phyloP scores from a whole-genome alignment of 1,139 yeast species.

The Hansenula lynferdii region DNA sequence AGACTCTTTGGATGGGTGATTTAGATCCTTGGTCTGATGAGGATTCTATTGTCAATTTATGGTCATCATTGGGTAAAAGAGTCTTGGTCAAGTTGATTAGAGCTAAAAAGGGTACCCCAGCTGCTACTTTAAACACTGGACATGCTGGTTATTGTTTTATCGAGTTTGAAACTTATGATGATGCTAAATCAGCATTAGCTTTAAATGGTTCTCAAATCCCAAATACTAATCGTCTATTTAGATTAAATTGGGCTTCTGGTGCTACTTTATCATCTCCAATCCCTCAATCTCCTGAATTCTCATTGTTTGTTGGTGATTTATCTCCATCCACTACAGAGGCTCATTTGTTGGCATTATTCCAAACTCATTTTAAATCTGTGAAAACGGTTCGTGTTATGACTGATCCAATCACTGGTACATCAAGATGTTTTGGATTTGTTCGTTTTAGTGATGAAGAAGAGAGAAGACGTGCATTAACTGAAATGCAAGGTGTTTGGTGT shows the following conservation, averaged over 20 bases:
- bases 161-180: constrained; percentile 57
- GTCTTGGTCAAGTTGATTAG: constrained; percentile 48
- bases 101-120: constrained; percentile 34
- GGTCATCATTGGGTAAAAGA: constrained; percentile 40
- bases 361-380: constrained; percentile 55
- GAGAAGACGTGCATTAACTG: constrained; percentile 57
- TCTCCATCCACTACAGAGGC: constrained; percentile 73
- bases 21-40: constrained; percentile 74
- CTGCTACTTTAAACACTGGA: constrained; percentile 27
- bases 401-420: constrained; percentile 68
- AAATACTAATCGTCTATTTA: constrained; percentile 54
- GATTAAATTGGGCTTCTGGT: constrained; percentile 73
- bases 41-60: constrained; percentile 48
- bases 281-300: constrained; percentile 48
- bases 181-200: constrained; percentile 60
- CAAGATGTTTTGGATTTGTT: constrained; percentile 75
- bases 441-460: constrained; percentile 61
- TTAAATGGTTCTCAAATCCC: constrained; percentile 66
- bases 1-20: constrained; percentile 78
- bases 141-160: constrained; percentile 76
- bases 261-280: constrained; percentile 52
- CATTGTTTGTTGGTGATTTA: constrained; percentile 75
- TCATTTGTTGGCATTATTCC: constrained; percentile 61
- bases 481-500: constrained; percentile 72
- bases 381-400: constrained; percentile 69